Conservation (phyloP, 352 stramenopile genomes). For the Phytophthora crassamura region DNA sequence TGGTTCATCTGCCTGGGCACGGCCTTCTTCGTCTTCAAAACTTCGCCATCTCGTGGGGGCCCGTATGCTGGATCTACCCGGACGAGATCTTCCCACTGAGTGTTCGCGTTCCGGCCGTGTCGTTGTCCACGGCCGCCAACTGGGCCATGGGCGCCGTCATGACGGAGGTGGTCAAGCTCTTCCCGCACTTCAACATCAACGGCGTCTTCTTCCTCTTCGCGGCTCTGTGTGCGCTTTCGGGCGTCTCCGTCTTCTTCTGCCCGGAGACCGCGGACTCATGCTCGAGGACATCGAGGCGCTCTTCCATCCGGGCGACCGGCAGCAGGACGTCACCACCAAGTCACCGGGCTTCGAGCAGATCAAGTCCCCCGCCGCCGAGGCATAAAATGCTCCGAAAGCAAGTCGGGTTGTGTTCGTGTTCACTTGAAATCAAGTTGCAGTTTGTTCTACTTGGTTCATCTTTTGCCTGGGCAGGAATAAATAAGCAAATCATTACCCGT, state of each 20-base stretch:
- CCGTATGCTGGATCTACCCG: conserved; percentile 43
- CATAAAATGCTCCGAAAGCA: neutral
- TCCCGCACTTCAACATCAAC: conserved; percentile 47
- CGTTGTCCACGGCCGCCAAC: conserved; percentile 15
- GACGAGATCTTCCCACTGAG: conserved; percentile 14
- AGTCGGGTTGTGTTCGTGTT: no score
- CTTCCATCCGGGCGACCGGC: conserved; percentile 18
- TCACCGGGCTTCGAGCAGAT: conserved; percentile 10
- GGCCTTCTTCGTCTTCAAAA: conserved; percentile 40
- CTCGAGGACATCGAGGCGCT: conserved; percentile 38
- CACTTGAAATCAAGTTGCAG: no score
- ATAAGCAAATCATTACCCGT: no score
- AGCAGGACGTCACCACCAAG: conserved; percentile 3
- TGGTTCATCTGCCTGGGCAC: conserved; percentile 37
- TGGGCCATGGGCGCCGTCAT: conserved; percentile 20
- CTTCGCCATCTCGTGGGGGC: conserved; percentile 45
- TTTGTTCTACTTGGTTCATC: no score
- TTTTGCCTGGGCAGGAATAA: no score
- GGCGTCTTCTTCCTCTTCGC: conserved; percentile 57
- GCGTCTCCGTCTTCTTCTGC: conserved; percentile 36
- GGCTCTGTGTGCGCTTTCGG: conserved; percentile 24
- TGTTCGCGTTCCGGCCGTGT: conserved; percentile 14
- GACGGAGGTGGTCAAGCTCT: conserved; percentile 22
- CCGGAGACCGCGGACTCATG: conserved; percentile 32
- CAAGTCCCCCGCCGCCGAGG: conserved; percentile 2